A percentile compares a stretch with the other conserved stretches of the same genome.
phyloP scores from a whole-genome alignment of 768 basidiomycete genomes.

The Rhodotorula graminis region DNA sequence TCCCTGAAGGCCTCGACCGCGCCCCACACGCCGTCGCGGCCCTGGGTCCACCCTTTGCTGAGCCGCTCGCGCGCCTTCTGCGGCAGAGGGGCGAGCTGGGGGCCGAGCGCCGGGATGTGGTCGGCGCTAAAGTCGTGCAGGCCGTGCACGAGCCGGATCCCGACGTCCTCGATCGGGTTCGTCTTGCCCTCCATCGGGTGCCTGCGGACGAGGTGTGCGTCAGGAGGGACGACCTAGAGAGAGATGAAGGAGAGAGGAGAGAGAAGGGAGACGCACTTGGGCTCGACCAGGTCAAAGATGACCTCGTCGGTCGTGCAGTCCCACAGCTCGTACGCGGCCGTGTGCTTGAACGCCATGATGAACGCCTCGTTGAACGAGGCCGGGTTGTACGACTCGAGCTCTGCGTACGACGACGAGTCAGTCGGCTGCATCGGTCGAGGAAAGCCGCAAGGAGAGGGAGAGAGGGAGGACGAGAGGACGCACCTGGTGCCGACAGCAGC shows the following conservation, averaged over 20 bases:
- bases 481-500: conserved; percentile 27
- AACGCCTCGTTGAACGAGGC: conserved; percentile 70
- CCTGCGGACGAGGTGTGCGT: conserved; percentile 48
- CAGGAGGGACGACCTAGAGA: background rate
- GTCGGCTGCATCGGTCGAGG: background rate
- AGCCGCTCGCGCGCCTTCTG: conserved; percentile 17
- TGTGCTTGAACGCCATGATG: conserved; percentile 80
- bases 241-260: too few species aligned
- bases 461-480: background rate
- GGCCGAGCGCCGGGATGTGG: conserved; percentile 1
- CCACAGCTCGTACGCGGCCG: conserved; percentile 86
- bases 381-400: conserved; percentile 35
- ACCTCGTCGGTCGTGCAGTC: conserved; percentile 82
- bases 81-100: conserved; percentile 58
- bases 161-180: conserved; percentile 82
- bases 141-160: conserved; percentile 84
- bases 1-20: conserved; percentile 4
- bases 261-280: conserved; percentile 56
- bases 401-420: conserved; percentile 1
- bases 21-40: background rate
- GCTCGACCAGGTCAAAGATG: conserved; percentile 91
- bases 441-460: background rate
- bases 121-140: conserved; percentile 82
- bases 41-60: background rate
- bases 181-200: conserved; percentile 92